Evolutionary conservation across 179 eudicot genomes (phyloP).

Genomic region (Heliamphora pulchella): DNA sequence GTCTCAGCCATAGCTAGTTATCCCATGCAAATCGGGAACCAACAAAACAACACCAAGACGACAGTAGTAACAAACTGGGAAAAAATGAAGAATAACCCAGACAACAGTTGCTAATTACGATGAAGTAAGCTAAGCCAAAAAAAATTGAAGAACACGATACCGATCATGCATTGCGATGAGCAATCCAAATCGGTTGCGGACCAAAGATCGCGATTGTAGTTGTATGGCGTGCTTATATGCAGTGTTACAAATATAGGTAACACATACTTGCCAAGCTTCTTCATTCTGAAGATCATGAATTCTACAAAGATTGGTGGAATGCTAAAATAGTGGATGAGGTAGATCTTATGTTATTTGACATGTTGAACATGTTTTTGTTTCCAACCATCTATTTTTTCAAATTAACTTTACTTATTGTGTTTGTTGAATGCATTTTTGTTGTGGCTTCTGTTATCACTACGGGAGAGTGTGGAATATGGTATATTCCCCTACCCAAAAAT

Average conservation of each 20-base stretch:
- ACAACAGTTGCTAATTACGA: too few species aligned
- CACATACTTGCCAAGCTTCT: constrained; percentile 94
- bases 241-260: constrained; percentile 42
- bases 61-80: too few species aligned
- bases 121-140: too few species aligned
- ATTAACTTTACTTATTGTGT: constrained; percentile 19
- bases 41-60: too few species aligned
- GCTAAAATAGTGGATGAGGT: constrained; percentile 97
- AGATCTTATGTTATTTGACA: constrained; percentile 15
- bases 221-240: constrained; percentile 18
- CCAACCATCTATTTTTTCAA: constrained; percentile 19
- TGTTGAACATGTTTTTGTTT: constrained; percentile 8
- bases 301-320: constrained; percentile 99
- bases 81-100: too few species aligned
- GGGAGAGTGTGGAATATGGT: constrained; percentile 99
- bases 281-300: constrained; percentile 92
- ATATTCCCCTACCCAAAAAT: constrained; percentile 22
- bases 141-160: too few species aligned
- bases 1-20: too few species aligned
- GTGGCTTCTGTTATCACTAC: constrained; percentile 53
- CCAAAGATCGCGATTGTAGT: too few species aligned
- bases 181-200: too few species aligned
- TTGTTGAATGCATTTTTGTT: constrained; percentile 19
- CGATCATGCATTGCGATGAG: too few species aligned
- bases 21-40: too few species aligned